Evolutionary conservation across 2,329 filamentous ascomycete genomes (phyloP), one percentile per base, ranked within the genome.

Genomic region (Neopestalotiopsis sp.): DNA sequence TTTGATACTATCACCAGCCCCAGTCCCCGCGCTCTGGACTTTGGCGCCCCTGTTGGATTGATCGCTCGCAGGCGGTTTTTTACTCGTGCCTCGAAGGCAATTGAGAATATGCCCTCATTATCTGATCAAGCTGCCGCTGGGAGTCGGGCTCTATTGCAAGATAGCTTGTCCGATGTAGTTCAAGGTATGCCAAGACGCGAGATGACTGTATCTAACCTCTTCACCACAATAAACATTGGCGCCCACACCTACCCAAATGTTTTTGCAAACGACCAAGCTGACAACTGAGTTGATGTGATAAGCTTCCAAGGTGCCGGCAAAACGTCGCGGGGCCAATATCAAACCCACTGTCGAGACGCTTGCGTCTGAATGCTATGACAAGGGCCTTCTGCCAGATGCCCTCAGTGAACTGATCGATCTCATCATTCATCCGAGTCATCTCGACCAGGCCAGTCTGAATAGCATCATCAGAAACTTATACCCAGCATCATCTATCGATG

Each of bases 391-490:
- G 56, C 84, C 87, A 6, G 82, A 86, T 53, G 85, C 88, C 34
- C 84, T 97, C 63, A 81, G 85, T 67, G 84, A 86, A 66, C 83
- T 97, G 40, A 81, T 96, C 72, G 87, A 90, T 69, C 83, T 95
- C 68, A 80, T 94, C 72, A 91, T 90, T 24, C 83, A 84, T 28
- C 90, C 90, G 61, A 92, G 86, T 73, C 84, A 91, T 73, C 86
- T 97, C 28, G 93, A 96, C 78, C 94, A 96, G 79, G 90, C 90
- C 34, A 94, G 90, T 73, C 85, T 91, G 34, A 90, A 88, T 14
- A 87, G 85, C 34, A 83, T 97, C 63, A 80, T 94, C 74, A 92
- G 90, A 71, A 93, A 92, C 70, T 82, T 97, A 64, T 97, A 95
- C 78, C 94, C 94, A 1, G 85, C 87, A n/a, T 84, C 86, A 53